phyloP scores from a whole-genome alignment of 2,329 filamentous ascomycete species.

The Eurotiales sp. region DNA sequence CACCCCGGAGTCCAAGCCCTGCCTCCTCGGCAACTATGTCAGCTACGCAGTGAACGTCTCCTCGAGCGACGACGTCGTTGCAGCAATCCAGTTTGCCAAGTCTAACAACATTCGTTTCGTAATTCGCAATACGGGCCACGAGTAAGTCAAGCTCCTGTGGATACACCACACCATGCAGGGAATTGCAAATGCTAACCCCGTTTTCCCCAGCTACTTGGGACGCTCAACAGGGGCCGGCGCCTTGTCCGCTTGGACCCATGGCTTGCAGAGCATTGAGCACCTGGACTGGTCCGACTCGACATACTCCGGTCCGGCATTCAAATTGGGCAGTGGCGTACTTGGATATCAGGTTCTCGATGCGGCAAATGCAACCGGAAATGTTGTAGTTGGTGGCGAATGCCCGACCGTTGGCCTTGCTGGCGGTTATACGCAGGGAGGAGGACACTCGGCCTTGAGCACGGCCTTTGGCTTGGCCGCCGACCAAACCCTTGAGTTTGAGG shows the following conservation, averaged over 20 bases:
- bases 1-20: conserved; percentile 21
- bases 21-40: not conserved
- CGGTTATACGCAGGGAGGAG: conserved; percentile 59
- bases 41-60: conserved; percentile 9
- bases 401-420: conserved; percentile 57
- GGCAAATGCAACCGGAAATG: conserved; percentile 45
- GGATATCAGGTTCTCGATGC: not conserved
- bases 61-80: not conserved
- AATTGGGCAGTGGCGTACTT: not conserved
- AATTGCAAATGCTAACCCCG: too few species aligned
- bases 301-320: conserved; percentile 42
- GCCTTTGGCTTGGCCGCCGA: conserved; percentile 59
- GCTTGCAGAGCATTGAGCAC: conserved; percentile 27
- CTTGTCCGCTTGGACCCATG: conserved; percentile 32
- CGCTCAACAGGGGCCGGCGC: conserved; percentile 59
- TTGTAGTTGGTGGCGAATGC: conserved; percentile 54
- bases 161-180: too few species aligned
- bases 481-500: conserved; percentile 54
- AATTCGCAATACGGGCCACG: conserved; percentile 14
- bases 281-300: conserved; percentile 41
- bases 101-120: conserved; percentile 13
- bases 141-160: too few species aligned
- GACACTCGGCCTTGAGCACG: conserved; percentile 53
- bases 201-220: too few species aligned
- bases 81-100: conserved; percentile 9